Conservation (phyloP, 495 filamentous ascomycete species). For the Penicillium psychrofluorescens region DNA sequence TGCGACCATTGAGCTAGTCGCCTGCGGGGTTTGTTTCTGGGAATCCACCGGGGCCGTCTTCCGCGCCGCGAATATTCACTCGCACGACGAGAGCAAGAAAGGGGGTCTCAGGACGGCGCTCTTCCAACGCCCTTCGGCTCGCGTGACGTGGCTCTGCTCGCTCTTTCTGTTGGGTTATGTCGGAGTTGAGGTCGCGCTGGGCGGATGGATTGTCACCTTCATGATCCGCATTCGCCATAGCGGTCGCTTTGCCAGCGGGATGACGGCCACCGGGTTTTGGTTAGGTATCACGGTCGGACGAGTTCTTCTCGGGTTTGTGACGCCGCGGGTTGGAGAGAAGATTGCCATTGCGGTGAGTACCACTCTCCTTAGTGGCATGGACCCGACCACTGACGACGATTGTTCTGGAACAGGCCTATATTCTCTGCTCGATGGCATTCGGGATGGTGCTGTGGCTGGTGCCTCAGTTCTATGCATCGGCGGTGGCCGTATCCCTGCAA, state of each 20-base stretch:
- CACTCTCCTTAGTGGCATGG: not conserved
- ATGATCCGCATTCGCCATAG: slow-evolving; percentile 55
- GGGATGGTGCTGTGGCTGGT: slow-evolving; percentile 62
- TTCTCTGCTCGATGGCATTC: slow-evolving; percentile 41
- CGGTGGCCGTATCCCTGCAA: slow-evolving; percentile 58
- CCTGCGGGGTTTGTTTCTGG: slow-evolving; percentile 58
- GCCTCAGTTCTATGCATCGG: slow-evolving; percentile 65
- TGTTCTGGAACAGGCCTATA: slow-evolving; percentile 35
- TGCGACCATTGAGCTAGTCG: slow-evolving; percentile 51
- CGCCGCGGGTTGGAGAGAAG: slow-evolving; percentile 53
- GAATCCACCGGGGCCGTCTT: slow-evolving; percentile 54
- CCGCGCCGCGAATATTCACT: slow-evolving; percentile 35
- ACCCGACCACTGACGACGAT: not conserved
- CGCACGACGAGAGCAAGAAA: slow-evolving; percentile 23
- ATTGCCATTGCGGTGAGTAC: slow-evolving; percentile 44
- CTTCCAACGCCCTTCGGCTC: slow-evolving; percentile 31
- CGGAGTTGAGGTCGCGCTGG: slow-evolving; percentile 77
- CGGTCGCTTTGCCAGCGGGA: slow-evolving; percentile 47
- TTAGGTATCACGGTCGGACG: slow-evolving; percentile 56
- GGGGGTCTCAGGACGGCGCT: slow-evolving; percentile 52
- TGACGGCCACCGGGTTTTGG: slow-evolving; percentile 63
- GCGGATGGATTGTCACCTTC: slow-evolving; percentile 63
- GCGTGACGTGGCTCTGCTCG: slow-evolving; percentile 69
- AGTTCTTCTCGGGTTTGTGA: slow-evolving; percentile 56
- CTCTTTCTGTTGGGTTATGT: slow-evolving; percentile 75